Evolutionary conservation across 1,284 basidiomycete genomes (phyloP).

Genomic region (Cutaneotrichosporon dermatis): DNA sequence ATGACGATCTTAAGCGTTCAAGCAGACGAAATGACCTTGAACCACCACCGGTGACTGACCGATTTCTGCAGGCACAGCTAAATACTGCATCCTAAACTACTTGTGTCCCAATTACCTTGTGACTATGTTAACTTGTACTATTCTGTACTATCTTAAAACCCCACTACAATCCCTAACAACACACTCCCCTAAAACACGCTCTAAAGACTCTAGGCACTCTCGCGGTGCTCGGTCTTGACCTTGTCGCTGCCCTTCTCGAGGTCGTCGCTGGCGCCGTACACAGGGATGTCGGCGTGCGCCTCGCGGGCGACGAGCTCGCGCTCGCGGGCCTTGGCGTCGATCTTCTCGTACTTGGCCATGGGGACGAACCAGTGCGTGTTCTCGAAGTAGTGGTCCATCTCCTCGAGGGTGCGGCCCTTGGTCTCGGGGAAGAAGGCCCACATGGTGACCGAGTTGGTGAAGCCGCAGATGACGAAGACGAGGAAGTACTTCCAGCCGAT

Average conservation of each 20-base stretch:
- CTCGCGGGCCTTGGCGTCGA: slow-evolving; percentile 51
- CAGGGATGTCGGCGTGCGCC: background rate
- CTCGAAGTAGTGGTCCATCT: slow-evolving; percentile 59
- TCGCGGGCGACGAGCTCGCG: slow-evolving; percentile 42
- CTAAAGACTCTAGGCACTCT: background rate
- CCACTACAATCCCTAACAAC: no score
- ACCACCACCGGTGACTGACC: no score
- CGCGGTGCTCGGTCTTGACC: background rate
- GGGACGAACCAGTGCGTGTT: slow-evolving; percentile 55
- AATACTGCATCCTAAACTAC: no score
- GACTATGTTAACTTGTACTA: no score
- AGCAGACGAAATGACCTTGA: no score
- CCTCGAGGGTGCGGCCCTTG: slow-evolving; percentile 49
- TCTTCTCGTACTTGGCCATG: slow-evolving; percentile 47
- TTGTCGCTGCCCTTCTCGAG: background rate
- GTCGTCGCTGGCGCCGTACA: background rate
- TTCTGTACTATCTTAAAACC: no score
- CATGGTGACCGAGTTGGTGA: slow-evolving; percentile 60
- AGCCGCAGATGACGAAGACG: slow-evolving; percentile 60
- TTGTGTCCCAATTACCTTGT: no score
- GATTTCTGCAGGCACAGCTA: no score
- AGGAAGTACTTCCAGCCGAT: slow-evolving; percentile 53
- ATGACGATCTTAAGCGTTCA: no score
- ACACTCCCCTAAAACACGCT: no score
- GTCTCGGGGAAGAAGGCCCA: slow-evolving; percentile 52